These are phyloP conservation scores for Crucihimalaya himalaica DNA, from an alignment of 345 rosid genomes.

Conservation along the genomic window DNA sequence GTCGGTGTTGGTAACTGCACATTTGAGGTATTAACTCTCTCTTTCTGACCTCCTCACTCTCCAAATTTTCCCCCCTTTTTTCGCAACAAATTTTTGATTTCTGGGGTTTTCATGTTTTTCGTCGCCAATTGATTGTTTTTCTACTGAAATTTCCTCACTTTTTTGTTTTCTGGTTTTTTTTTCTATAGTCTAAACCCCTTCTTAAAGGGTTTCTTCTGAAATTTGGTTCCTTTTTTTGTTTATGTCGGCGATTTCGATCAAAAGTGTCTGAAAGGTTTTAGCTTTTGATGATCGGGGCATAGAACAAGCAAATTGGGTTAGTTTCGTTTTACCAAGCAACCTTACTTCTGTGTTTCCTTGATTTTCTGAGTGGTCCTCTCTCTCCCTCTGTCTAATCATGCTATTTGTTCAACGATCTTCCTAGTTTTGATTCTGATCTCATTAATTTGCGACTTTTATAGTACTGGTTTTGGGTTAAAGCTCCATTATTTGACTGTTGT, in stretches of 20 bases:
- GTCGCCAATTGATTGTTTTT: not conserved
- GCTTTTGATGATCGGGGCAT: slow-evolving; percentile 24
- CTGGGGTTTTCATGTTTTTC: slow-evolving; percentile 27
- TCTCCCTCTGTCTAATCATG: not conserved
- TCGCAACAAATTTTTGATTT: not conserved
- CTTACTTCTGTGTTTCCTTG: slow-evolving; percentile 10
- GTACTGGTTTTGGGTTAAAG: not conserved
- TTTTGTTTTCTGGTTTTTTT: slow-evolving; percentile 21
- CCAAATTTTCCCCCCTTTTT: not conserved
- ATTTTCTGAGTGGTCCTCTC: not conserved
- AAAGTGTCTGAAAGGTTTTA: slow-evolving; percentile 8
- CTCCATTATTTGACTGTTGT: not conserved
- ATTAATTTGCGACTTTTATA: not conserved
- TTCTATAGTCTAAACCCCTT: slow-evolving; percentile 11
- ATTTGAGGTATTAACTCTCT: slow-evolving; percentile 36
- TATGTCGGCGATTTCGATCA: slow-evolving; percentile 14
- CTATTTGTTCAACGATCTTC: slow-evolving; percentile 7
- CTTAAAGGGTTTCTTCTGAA: not conserved
- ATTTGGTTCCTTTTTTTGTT: not conserved
- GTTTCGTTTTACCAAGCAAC: slow-evolving; percentile 13
- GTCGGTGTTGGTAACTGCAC: slow-evolving; percentile 43
- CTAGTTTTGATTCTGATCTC: not conserved
- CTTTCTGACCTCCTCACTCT: slow-evolving; percentile 15
- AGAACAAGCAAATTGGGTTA: slow-evolving; percentile 20
- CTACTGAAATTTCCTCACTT: not conserved